phyloP scores from a whole-genome alignment of 2,329 filamentous ascomycete species.

The Emergomyces pasteurianus region DNA sequence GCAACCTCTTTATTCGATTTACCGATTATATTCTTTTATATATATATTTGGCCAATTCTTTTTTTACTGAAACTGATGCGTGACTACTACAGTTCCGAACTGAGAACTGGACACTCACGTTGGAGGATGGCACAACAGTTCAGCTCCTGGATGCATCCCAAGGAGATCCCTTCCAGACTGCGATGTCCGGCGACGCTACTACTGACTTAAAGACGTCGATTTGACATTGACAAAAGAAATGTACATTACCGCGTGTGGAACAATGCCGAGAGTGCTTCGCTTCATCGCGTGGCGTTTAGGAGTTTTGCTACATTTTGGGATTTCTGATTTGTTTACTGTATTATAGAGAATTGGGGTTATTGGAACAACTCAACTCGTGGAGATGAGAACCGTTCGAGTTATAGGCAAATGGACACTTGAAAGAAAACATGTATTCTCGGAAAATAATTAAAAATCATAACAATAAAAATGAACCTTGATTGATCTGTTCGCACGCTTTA shows the following conservation, averaged over 20 bases:
- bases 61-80: conserved; percentile 1
- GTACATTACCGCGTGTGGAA: neutral
- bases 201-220: neutral
- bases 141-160: conserved; percentile 63
- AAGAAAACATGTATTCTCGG: neutral
- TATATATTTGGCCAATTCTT: conserved; percentile 5
- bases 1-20: neutral
- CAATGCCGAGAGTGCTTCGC: neutral
- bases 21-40: neutral
- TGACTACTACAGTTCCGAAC: conserved; percentile 57
- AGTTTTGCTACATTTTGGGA: neutral
- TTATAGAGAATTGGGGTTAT: conserved; percentile 1
- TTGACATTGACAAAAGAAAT: neutral
- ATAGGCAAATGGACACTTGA: neutral
- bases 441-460: neutral
- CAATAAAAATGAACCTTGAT: neutral
- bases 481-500: neutral
- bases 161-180: conserved; percentile 53
- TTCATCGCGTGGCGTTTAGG: conserved; percentile 2
- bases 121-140: conserved; percentile 53
- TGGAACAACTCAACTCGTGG: neutral
- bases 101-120: conserved; percentile 75
- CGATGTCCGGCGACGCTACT: conserved; percentile 24
- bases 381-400: neutral
- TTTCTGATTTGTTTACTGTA: neutral